These are phyloP conservation scores for Teunomyces panamensis DNA, from an alignment of 805 yeast genomes.

Conservation along the genomic window DNA sequence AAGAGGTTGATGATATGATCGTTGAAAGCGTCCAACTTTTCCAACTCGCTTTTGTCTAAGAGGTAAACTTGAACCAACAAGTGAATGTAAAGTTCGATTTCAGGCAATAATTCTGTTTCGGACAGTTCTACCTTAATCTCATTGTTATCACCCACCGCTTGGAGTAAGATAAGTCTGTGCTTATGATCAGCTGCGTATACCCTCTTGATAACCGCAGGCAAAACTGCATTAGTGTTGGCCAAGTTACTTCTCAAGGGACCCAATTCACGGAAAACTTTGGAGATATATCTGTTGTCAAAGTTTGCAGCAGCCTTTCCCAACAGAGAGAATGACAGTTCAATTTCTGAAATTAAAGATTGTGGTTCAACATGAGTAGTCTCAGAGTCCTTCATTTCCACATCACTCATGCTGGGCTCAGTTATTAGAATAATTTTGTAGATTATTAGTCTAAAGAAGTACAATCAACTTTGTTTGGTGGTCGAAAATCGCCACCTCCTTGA, in stretches of 20 bases:
- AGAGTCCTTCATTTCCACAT: constrained; percentile 21
- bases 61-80: constrained; percentile 74
- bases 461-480: constrained; percentile 1
- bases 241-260: constrained; percentile 70
- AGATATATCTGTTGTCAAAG: constrained; percentile 82
- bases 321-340: constrained; percentile 43
- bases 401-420: constrained; percentile 6
- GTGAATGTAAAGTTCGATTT: constrained; percentile 75
- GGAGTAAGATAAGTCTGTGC: constrained; percentile 38
- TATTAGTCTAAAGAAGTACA: background rate
- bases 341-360: constrained; percentile 27
- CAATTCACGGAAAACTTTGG: constrained; percentile 81
- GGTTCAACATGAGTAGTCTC: constrained; percentile 7
- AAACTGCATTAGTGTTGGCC: constrained; percentile 42
- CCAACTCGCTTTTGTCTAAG: constrained; percentile 57
- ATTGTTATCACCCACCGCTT: constrained; percentile 24
- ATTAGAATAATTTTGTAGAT: background rate
- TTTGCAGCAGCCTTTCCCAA: constrained; percentile 62
- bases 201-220: constrained; percentile 52
- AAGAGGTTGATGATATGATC: constrained; percentile 50
- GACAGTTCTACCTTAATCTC: constrained; percentile 5
- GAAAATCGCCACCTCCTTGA: constrained; percentile 3
- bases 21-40: constrained; percentile 53
- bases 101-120: constrained; percentile 57
- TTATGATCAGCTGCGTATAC: constrained; percentile 53